phyloP scores from a whole-genome alignment of 176 grass and related monocot species.

The Metroxylon sagu region DNA sequence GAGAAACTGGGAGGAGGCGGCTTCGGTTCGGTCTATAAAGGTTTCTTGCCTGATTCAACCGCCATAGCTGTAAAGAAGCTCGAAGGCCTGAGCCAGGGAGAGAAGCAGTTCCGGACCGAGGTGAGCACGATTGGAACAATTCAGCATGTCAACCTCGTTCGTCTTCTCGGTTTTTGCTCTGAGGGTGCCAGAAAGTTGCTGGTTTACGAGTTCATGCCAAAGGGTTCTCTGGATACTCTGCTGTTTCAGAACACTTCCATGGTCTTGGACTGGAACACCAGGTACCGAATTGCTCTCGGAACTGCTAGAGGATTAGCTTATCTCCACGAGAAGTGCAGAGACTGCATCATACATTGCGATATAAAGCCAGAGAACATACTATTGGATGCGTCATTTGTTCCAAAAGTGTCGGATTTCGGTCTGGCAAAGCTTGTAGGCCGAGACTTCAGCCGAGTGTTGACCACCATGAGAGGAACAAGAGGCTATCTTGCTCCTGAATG shows the following conservation, averaged over 20 bases:
- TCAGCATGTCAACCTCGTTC: slow-evolving; percentile 12
- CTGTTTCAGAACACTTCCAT: neutral
- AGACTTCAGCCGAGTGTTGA: slow-evolving; percentile 19
- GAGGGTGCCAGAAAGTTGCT: slow-evolving; percentile 9
- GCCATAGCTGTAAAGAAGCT: slow-evolving; percentile 15
- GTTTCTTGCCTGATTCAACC: slow-evolving; percentile 1
- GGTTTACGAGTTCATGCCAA: slow-evolving; percentile 15
- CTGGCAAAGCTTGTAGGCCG: slow-evolving; percentile 18
- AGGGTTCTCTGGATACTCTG: neutral
- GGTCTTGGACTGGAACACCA: slow-evolving; percentile 7
- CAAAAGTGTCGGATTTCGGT: slow-evolving; percentile 13
- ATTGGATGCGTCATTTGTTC: neutral
- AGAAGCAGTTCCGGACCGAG: slow-evolving; percentile 15
- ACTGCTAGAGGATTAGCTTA: slow-evolving; percentile 11
- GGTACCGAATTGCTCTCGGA: slow-evolving; percentile 9
- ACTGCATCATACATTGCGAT: slow-evolving; percentile 18
- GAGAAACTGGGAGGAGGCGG: slow-evolving; percentile 7
- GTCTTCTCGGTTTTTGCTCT: slow-evolving; percentile 17
- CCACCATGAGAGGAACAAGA: slow-evolving; percentile 14
- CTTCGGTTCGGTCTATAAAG: slow-evolving; percentile 14
- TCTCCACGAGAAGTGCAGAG: slow-evolving; percentile 17
- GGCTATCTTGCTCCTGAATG: slow-evolving; percentile 15
- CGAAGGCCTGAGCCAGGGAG: slow-evolving; percentile 7
- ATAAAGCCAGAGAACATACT: slow-evolving; percentile 19
- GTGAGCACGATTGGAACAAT: slow-evolving; percentile 15